phyloP scores from a whole-genome alignment of 2,329 filamentous ascomycete species.

The Paracamarosporium sp. region DNA sequence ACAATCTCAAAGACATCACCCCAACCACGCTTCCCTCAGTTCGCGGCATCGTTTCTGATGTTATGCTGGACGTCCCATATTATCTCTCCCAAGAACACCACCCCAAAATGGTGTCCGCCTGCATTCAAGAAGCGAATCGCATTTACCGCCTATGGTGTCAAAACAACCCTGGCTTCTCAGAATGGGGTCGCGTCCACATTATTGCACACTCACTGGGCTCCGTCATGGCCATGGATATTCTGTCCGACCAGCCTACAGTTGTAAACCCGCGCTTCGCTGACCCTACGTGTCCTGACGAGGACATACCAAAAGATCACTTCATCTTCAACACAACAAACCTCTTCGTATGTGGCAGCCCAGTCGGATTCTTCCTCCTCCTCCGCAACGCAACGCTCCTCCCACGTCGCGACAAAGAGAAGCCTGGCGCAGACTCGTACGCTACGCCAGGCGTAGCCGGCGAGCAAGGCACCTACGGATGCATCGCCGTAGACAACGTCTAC shows the following conservation, averaged over 20 bases:
- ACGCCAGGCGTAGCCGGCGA: conserved; percentile 72
- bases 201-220: conserved; percentile 94
- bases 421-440: conserved; percentile 68
- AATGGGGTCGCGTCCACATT: conserved; percentile 84
- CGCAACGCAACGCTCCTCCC: conserved; percentile 77
- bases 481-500: conserved; percentile 95
- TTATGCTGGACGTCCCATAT: conserved; percentile 98
- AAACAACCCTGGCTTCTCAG: conserved; percentile 87
- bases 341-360: conserved; percentile 88
- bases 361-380: conserved; percentile 89
- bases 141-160: conserved; percentile 95
- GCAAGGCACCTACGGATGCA: conserved; percentile 81
- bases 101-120: conserved; percentile 88
- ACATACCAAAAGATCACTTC: conserved; percentile 65
- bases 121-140: conserved; percentile 89
- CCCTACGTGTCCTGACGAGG: conserved; percentile 48
- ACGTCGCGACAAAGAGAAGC: conserved; percentile 76
- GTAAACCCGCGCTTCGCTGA: conserved; percentile 57
- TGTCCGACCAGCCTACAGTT: conserved; percentile 84
- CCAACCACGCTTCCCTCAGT: conserved; percentile 88
- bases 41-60: conserved; percentile 90
- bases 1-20: conserved; percentile 85
- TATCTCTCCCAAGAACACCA: conserved; percentile 94
- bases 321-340: conserved; percentile 92
- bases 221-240: conserved; percentile 90